Conservation (phyloP, 495 filamentous ascomycete species). For the Penicillium argentinense region DNA sequence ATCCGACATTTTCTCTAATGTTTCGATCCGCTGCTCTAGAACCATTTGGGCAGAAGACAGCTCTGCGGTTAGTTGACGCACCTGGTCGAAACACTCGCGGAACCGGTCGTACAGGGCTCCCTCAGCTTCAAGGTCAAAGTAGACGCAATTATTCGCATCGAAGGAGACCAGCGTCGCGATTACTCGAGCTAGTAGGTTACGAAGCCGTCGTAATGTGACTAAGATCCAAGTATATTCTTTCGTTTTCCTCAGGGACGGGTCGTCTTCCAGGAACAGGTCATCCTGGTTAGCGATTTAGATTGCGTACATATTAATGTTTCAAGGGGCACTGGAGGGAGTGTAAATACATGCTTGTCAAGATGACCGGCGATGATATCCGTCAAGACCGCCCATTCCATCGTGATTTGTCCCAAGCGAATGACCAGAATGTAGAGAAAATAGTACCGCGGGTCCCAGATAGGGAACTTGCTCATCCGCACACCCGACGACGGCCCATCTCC, state of each 20-base stretch:
- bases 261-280: constrained; percentile 5
- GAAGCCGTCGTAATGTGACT: constrained; percentile 2
- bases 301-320: background rate
- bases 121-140: constrained; percentile 11
- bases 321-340: background rate
- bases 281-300: background rate
- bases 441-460: constrained; percentile 26
- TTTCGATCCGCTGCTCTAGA: constrained; percentile 16
- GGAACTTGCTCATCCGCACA: constrained; percentile 6
- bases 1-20: constrained; percentile 14
- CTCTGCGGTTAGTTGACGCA: constrained; percentile 8
- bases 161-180: constrained; percentile 3
- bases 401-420: constrained; percentile 18
- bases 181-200: constrained; percentile 5
- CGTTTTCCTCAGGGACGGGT: constrained; percentile 2
- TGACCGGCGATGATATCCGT: background rate
- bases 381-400: constrained; percentile 10
- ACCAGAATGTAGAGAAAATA: constrained; percentile 22
- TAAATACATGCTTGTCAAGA: constrained; percentile 5
- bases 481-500: constrained; percentile 19
- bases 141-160: constrained; percentile 6
- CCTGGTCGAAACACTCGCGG: constrained; percentile 8
- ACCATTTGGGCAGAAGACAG: constrained; percentile 4
- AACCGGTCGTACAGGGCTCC: constrained; percentile 8
- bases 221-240: constrained; percentile 9